A percentile compares a stretch with the other conserved stretches of the same genome.
phyloP scores from a whole-genome alignment of 768 basidiomycete species.

The Roridomyces roridus region DNA sequence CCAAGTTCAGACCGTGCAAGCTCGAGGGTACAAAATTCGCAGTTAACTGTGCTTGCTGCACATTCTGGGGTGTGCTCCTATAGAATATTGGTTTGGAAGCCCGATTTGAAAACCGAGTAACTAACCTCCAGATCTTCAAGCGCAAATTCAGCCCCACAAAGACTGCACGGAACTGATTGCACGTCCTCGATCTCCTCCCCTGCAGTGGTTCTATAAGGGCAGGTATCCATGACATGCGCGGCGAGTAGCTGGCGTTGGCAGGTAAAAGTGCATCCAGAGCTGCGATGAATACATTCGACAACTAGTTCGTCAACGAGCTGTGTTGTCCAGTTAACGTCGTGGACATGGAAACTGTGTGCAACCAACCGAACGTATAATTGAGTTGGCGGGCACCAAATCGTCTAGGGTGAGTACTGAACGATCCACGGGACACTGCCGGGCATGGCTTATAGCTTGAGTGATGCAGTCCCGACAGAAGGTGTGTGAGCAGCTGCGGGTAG shows the following conservation, averaged over 20 bases:
- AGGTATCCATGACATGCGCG: constrained; percentile 66
- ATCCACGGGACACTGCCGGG: constrained; percentile 84
- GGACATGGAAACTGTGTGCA: background rate
- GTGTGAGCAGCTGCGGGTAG: constrained; percentile 77
- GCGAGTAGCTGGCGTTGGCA: constrained; percentile 73
- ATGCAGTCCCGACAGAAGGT: constrained; percentile 91
- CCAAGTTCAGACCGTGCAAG: constrained; percentile 39
- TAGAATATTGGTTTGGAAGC: too few species aligned
- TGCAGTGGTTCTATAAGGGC: constrained; percentile 58
- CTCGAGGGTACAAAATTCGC: constrained; percentile 47
- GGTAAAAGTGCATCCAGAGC: constrained; percentile 64
- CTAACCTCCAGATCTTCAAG: constrained; percentile 40
- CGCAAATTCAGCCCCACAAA: constrained; percentile 40
- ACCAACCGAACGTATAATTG: constrained; percentile 78
- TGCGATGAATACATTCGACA: constrained; percentile 71
- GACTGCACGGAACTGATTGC: constrained; percentile 44
- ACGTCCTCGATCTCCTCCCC: constrained; percentile 44
- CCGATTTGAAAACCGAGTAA: background rate
- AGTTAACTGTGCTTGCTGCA: constrained; percentile 40
- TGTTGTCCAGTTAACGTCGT: constrained; percentile 1
- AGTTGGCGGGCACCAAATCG: constrained; percentile 72
- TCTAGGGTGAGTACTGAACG: constrained; percentile 64
- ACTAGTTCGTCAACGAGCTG: constrained; percentile 85
- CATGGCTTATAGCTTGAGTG: constrained; percentile 66
- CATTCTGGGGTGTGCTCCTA: constrained; percentile 50